phyloP scores from a whole-genome alignment of 2,329 filamentous ascomycete genomes.

The Talaromyces pinophilus region DNA sequence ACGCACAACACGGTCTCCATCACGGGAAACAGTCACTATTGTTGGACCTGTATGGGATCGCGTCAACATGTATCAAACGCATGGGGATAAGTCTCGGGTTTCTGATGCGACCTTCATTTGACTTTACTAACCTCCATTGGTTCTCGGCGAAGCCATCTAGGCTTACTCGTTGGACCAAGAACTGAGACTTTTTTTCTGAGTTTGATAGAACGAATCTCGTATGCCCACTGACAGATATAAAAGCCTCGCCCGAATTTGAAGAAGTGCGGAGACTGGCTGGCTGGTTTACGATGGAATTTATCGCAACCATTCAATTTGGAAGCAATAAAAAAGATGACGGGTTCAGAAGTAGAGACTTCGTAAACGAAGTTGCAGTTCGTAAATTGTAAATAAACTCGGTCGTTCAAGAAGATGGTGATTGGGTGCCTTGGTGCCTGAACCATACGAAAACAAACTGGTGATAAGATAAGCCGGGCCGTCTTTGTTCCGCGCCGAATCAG shows the following conservation, averaged over 20 bases:
- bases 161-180: background rate
- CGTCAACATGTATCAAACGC: slow-evolving; percentile 4
- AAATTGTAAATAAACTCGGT: background rate
- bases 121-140: slow-evolving; percentile 15
- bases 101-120: background rate
- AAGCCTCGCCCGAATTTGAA: background rate
- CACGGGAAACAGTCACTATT: slow-evolving; percentile 27
- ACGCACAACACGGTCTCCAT: slow-evolving; percentile 25
- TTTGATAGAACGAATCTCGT: background rate
- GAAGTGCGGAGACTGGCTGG: background rate
- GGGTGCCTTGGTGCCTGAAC: background rate
- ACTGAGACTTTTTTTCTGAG: background rate
- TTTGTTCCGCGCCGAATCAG: slow-evolving; percentile 22
- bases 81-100: background rate
- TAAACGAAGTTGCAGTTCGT: background rate
- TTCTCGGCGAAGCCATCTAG: slow-evolving; percentile 16
- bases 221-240: background rate
- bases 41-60: slow-evolving; percentile 6
- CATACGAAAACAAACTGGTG: slow-evolving; percentile 3
- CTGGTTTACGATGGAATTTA: background rate
- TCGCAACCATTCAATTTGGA: background rate
- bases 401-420: background rate
- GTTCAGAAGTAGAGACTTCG: background rate
- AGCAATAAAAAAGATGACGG: background rate
- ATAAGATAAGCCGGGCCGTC: slow-evolving; percentile 26